A percentile compares a stretch with the other conserved stretches of the same genome.
These are phyloP conservation scores for Phytopythium vexans DNA, from an alignment of 352 stramenopile genomes.

Conservation along the genomic window DNA sequence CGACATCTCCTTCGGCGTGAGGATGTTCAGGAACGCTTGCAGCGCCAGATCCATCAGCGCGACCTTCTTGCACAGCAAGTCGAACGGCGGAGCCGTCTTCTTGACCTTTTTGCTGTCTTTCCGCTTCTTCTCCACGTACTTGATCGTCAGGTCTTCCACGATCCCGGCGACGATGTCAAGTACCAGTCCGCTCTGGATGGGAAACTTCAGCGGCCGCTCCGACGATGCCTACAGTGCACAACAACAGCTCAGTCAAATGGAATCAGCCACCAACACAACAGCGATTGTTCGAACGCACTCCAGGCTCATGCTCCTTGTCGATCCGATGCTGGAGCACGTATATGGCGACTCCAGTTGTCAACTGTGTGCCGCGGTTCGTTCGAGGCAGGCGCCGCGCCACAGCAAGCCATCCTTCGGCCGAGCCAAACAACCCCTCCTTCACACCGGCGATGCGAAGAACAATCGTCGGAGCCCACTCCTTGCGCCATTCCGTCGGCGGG, in stretches of 20 bases:
- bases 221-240: slow-evolving; percentile 25
- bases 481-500: slow-evolving; percentile 58
- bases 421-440: slow-evolving; percentile 81
- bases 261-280: background rate
- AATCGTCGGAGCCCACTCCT: slow-evolving; percentile 71
- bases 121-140: slow-evolving; percentile 63
- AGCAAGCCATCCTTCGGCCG: slow-evolving; percentile 63
- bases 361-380: slow-evolving; percentile 67
- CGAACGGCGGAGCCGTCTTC: slow-evolving; percentile 47
- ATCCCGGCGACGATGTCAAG: slow-evolving; percentile 79
- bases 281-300: slow-evolving; percentile 16
- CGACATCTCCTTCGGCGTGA: slow-evolving; percentile 65
- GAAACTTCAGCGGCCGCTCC: slow-evolving; percentile 76
- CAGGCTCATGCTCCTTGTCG: slow-evolving; percentile 48
- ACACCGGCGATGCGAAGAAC: slow-evolving; percentile 72
- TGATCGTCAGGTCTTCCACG: slow-evolving; percentile 70
- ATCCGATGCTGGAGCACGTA: slow-evolving; percentile 83
- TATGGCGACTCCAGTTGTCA: slow-evolving; percentile 70
- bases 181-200: slow-evolving; percentile 70
- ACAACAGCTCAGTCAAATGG: slow-evolving; percentile 2
- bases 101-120: slow-evolving; percentile 29
- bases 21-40: slow-evolving; percentile 72
- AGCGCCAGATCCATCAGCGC: slow-evolving; percentile 81
- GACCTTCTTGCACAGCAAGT: slow-evolving; percentile 80
- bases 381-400: slow-evolving; percentile 70